These are phyloP conservation scores for Carex pumila DNA, from an alignment of 176 grass and related monocot species.

Conservation along the genomic window DNA sequence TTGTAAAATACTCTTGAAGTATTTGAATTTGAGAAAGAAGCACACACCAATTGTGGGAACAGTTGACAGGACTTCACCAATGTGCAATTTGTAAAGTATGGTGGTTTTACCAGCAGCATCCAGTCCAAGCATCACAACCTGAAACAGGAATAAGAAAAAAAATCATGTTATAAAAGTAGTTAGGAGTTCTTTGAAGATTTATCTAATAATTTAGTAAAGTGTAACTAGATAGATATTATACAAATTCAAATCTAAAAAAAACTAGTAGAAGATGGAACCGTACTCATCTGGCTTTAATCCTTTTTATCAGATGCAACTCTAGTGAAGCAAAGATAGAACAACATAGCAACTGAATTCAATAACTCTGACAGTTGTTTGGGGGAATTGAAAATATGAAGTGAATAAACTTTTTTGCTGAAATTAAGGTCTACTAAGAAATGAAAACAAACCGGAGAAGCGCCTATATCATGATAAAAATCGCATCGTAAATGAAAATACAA, in stretches of 20 bases:
- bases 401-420: not conserved
- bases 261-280: not conserved
- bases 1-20: not conserved
- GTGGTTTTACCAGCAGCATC: conserved; percentile 97
- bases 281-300: not conserved
- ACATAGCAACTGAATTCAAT: not conserved
- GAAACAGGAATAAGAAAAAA: conserved; percentile 11
- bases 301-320: not conserved
- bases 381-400: not conserved
- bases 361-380: not conserved
- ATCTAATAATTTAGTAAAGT: not conserved
- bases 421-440: not conserved
- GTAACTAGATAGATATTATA: not conserved
- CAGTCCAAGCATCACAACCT: conserved; percentile 97
- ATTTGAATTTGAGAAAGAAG: conserved; percentile 4
- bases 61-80: conserved; percentile 90
- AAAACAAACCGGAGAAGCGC: not conserved
- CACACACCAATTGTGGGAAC: conserved; percentile 81
- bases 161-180: not conserved
- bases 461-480: not conserved
- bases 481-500: not conserved
- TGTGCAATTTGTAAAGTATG: conserved; percentile 94
- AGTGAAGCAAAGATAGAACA: not conserved
- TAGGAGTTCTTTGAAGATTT: not conserved
- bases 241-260: not conserved